Conservation (phyloP, 2,329 filamentous ascomycete genomes). For the Epichloe typhina region DNA sequence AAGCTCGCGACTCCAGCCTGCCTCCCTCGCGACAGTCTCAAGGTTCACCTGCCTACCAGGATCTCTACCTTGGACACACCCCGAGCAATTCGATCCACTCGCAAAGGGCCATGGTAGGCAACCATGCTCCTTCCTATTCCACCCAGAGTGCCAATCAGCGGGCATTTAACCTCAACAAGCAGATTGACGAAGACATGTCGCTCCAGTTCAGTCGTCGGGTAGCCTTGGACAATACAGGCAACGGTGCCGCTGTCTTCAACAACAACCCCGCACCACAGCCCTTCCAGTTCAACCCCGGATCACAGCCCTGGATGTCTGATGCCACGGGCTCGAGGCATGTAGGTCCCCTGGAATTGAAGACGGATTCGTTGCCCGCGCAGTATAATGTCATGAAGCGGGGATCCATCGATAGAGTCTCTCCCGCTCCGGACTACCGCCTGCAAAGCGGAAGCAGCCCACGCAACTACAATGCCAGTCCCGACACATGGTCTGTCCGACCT, state of each 20-base stretch:
- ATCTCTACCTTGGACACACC: slow-evolving; percentile 25
- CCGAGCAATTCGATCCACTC: slow-evolving; percentile 33
- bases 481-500: slow-evolving; percentile 25
- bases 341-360: slow-evolving; percentile 18
- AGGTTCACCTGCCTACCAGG: slow-evolving; percentile 24
- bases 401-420: slow-evolving; percentile 27
- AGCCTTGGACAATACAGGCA: slow-evolving; percentile 18
- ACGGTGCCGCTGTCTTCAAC: slow-evolving; percentile 13
- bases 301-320: slow-evolving; percentile 32
- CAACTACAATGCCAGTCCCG: slow-evolving; percentile 18
- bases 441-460: slow-evolving; percentile 15
- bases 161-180: slow-evolving; percentile 23
- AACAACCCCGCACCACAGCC: slow-evolving; percentile 21
- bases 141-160: slow-evolving; percentile 27
- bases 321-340: slow-evolving; percentile 13
- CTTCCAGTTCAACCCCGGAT: slow-evolving; percentile 34
- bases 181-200: slow-evolving; percentile 25
- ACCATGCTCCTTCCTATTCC: slow-evolving; percentile 33
- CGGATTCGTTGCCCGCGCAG: slow-evolving; percentile 17
- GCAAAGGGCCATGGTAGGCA: slow-evolving; percentile 28
- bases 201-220: slow-evolving; percentile 21
- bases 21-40: slow-evolving; percentile 43
- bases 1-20: slow-evolving; percentile 40
- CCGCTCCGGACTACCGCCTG: slow-evolving; percentile 17
- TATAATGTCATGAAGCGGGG: slow-evolving; percentile 20